These are phyloP conservation scores for Allium cepa DNA, from an alignment of 106 monocot genomes.

Conservation along the genomic window DNA sequence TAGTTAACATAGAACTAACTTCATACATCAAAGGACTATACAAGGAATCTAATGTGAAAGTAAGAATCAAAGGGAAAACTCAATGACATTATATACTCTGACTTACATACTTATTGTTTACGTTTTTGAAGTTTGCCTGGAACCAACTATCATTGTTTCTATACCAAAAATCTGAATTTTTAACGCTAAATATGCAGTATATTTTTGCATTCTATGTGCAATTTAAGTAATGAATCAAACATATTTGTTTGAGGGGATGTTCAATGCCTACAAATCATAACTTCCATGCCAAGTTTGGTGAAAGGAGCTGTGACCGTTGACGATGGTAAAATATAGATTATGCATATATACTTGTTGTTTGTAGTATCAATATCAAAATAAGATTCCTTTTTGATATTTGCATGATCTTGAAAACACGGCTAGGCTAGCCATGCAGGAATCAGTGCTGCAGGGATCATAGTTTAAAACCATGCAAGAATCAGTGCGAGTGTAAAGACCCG, in stretches of 20 bases:
- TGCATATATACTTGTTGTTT: too few species aligned
- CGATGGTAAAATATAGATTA: slow-evolving; percentile 25
- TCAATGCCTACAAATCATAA: slow-evolving; percentile 67
- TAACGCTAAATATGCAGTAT: too few species aligned
- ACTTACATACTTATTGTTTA: too few species aligned
- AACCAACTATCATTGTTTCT: background rate
- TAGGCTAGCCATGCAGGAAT: slow-evolving; percentile 44
- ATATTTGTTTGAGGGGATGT: slow-evolving; percentile 33
- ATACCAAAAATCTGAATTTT: too few species aligned
- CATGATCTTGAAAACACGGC: slow-evolving; percentile 14
- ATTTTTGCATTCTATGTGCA: too few species aligned
- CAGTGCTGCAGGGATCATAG: slow-evolving; percentile 64
- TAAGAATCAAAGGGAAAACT: background rate
- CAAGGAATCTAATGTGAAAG: background rate
- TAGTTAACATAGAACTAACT: too few species aligned
- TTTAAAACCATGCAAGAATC: slow-evolving; percentile 80
- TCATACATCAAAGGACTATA: too few species aligned
- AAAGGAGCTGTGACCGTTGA: slow-evolving; percentile 64
- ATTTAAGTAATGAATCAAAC: background rate
- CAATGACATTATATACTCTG: background rate
- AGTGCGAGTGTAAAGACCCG: too few species aligned
- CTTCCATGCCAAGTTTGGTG: slow-evolving; percentile 60
- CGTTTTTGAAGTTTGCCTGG: too few species aligned
- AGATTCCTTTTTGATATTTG: too few species aligned
- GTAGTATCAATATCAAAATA: background rate